These are phyloP conservation scores for Malania oleifera DNA, from an alignment of 164 flowering plant genomes.

Conservation along the genomic window DNA sequence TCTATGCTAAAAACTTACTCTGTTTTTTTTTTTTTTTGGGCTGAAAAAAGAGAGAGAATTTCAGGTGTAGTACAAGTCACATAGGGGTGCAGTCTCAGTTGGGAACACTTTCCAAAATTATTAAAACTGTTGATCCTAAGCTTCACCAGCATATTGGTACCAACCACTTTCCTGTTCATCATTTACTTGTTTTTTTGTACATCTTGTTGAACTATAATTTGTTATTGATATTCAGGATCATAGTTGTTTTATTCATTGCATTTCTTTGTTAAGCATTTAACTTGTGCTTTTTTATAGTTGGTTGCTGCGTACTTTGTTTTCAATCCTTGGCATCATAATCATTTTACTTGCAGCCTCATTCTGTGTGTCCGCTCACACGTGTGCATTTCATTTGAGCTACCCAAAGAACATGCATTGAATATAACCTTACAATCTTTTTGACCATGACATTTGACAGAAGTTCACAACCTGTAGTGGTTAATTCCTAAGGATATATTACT, in stretches of 20 bases:
- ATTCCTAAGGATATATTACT: no score
- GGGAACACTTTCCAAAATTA: conserved; percentile 53
- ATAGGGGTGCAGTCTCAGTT: conserved; percentile 90
- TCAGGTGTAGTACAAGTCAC: conserved; percentile 54
- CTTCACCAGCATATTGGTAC: conserved; percentile 95
- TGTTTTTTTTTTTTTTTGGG: conserved; percentile 9
- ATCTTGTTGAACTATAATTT: no score
- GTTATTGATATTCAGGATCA: no score
- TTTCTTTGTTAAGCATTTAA: not conserved
- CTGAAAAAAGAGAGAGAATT: conserved; percentile 79
- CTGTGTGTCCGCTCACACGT: no score
- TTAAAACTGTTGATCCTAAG: conserved; percentile 79
- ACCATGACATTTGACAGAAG: no score
- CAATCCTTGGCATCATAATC: not conserved
- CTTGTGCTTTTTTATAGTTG: not conserved
- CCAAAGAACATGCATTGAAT: no score
- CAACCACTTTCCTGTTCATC: not conserved
- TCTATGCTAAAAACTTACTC: conserved; percentile 3
- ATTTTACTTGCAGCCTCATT: not conserved
- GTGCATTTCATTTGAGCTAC: no score
- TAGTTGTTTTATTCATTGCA: not conserved
- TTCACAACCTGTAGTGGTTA: no score
- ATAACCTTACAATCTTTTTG: no score
- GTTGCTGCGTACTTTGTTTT: not conserved
- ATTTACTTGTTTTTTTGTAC: not conserved